These are phyloP conservation scores for Suhomyces faveliae DNA, from an alignment of 805 yeast species.

Conservation along the genomic window DNA sequence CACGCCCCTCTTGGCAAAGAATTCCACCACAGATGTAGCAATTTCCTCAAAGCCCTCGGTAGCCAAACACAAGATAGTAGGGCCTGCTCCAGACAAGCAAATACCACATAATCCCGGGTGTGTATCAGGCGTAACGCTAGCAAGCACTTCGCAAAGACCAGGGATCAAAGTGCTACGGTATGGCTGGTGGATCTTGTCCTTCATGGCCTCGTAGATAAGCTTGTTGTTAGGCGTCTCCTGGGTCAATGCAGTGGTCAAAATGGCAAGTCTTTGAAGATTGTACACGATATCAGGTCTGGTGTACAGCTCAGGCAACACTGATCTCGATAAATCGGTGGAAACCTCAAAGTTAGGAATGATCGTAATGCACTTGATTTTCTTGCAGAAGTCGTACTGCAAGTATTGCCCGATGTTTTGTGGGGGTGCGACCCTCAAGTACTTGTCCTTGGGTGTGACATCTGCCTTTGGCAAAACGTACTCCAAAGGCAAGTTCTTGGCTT, in stretches of 20 bases:
- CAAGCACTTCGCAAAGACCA: conserved; percentile 78
- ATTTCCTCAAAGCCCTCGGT: conserved; percentile 82
- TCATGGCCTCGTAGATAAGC: conserved; percentile 91
- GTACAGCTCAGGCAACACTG: conserved; percentile 82
- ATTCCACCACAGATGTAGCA: conserved; percentile 68
- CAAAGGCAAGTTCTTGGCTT: conserved; percentile 78
- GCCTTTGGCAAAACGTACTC: conserved; percentile 81
- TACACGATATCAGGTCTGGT: conserved; percentile 80
- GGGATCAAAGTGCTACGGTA: conserved; percentile 90
- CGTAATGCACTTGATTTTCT: conserved; percentile 80
- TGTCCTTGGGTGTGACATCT: conserved; percentile 61
- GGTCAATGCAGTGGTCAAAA: conserved; percentile 89
- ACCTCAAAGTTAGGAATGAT: conserved; percentile 94
- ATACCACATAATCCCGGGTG: conserved; percentile 89
- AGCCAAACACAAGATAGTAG: conserved; percentile 92
- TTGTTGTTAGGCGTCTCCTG: conserved; percentile 77
- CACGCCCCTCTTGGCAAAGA: conserved; percentile 66
- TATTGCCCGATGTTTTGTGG: conserved; percentile 87
- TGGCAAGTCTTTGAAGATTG: conserved; percentile 90
- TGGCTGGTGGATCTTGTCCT: conserved; percentile 96
- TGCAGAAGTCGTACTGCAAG: conserved; percentile 79
- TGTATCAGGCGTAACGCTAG: conserved; percentile 74
- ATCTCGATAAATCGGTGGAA: conserved; percentile 86
- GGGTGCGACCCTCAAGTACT: conserved; percentile 45
- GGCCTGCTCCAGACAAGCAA: conserved; percentile 97